phyloP scores from a whole-genome alignment of 2,329 filamentous ascomycete genomes.

The Onygenales sp. region DNA sequence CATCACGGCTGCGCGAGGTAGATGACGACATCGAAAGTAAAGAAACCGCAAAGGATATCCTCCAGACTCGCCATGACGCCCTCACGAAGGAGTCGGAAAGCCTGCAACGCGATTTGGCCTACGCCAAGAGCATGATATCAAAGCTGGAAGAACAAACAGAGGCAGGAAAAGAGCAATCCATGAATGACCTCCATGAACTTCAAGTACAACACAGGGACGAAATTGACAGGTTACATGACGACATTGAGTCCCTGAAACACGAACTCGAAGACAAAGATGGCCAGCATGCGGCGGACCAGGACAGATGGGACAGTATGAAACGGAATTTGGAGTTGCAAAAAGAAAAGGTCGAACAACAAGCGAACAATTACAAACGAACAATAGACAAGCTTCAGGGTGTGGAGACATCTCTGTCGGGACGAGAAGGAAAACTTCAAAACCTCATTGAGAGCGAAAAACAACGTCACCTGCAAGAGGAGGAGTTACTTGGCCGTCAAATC shows the following conservation, averaged over 20 bases:
- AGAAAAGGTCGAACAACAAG: constrained; percentile 58
- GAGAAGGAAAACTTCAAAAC: constrained; percentile 58
- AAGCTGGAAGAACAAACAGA: constrained; percentile 42
- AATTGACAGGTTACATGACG: constrained; percentile 44
- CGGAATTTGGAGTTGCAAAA: constrained; percentile 57
- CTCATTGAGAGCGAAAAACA: constrained; percentile 62
- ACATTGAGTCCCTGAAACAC: constrained; percentile 53
- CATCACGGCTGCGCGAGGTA: constrained; percentile 43
- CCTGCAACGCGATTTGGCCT: constrained; percentile 55
- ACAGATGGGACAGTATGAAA: constrained; percentile 62
- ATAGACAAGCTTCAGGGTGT: constrained; percentile 60
- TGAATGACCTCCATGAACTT: constrained; percentile 53
- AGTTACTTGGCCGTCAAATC: constrained; percentile 61
- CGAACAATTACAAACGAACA: constrained; percentile 57
- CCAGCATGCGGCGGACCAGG: constrained; percentile 59
- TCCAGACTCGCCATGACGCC: constrained; percentile 60
- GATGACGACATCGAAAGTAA: constrained; percentile 52
- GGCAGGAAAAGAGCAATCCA: constrained; percentile 47
- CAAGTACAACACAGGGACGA: constrained; percentile 46
- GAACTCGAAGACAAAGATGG: constrained; percentile 62
- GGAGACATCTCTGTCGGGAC: constrained; percentile 57
- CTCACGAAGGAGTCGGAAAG: constrained; percentile 56
- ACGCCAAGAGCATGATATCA: constrained; percentile 32
- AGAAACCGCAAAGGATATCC: constrained; percentile 55
- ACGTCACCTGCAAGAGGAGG: constrained; percentile 63